Percentiles rank a stretch among this genome's conserved stretches.
phyloP scores from a whole-genome alignment of 2,329 filamentous ascomycete genomes.

The Ilyonectria robusta region DNA sequence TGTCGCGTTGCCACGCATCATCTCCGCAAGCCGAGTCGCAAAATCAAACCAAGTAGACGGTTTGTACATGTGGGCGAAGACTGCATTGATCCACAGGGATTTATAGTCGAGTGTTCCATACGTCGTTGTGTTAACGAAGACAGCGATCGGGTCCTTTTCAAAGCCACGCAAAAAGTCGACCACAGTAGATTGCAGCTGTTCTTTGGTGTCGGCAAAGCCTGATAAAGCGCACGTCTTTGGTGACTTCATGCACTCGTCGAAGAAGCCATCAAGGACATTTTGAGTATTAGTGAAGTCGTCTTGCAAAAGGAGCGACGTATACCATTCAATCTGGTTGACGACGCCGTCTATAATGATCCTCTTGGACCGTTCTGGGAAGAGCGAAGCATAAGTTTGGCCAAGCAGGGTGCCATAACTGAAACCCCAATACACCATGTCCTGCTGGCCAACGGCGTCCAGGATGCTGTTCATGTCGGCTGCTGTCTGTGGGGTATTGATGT shows the following conservation, averaged over 20 bases:
- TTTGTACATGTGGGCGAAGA: slow-evolving; percentile 58
- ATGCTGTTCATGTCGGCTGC: slow-evolving; percentile 67
- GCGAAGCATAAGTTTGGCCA: slow-evolving; percentile 57
- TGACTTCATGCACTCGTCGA: slow-evolving; percentile 57
- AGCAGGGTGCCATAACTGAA: slow-evolving; percentile 60
- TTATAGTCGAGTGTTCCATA: slow-evolving; percentile 57
- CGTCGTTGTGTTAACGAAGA: slow-evolving; percentile 59
- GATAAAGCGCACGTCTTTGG: slow-evolving; percentile 61
- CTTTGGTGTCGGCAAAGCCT: slow-evolving; percentile 52
- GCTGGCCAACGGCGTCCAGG: slow-evolving; percentile 55
- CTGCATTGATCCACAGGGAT: slow-evolving; percentile 52
- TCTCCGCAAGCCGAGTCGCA: slow-evolving; percentile 51
- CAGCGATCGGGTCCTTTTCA: slow-evolving; percentile 55
- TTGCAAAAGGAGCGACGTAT: slow-evolving; percentile 43
- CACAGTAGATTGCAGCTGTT: slow-evolving; percentile 53
- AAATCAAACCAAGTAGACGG: slow-evolving; percentile 55
- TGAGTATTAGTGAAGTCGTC: slow-evolving; percentile 51
- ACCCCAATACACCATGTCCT: slow-evolving; percentile 57
- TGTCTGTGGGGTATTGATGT: slow-evolving; percentile 65
- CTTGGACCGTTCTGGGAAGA: slow-evolving; percentile 53
- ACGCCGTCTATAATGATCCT: slow-evolving; percentile 57
- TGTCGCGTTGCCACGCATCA: slow-evolving; percentile 59
- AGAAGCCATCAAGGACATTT: slow-evolving; percentile 50
- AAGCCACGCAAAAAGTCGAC: slow-evolving; percentile 52
- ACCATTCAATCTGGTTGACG: slow-evolving; percentile 53